Evolutionary conservation across 192 early-diverging fungal genomes (phyloP).

Genomic region (Thoreauomyces humboldtii): DNA sequence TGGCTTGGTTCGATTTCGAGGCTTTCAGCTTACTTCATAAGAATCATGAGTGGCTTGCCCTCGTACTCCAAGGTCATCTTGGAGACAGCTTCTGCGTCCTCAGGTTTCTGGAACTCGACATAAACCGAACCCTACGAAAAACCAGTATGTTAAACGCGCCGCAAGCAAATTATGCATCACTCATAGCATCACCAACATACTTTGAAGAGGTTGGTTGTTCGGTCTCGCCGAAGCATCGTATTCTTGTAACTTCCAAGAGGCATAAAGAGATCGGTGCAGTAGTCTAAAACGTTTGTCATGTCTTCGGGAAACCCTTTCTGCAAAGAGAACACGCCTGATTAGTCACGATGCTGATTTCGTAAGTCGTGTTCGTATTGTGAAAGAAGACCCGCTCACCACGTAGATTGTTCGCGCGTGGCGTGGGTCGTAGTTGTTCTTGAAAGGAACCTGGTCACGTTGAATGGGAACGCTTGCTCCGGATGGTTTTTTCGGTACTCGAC

Average conservation of each 20-base stretch:
- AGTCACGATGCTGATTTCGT: too few species aligned
- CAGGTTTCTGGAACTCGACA: background rate
- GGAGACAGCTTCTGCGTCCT: background rate
- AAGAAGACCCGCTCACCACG: background rate
- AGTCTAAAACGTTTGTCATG: background rate
- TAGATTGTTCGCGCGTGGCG: background rate
- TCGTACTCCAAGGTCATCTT: background rate
- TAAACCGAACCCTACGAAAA: constrained; percentile 1
- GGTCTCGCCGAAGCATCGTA: too few species aligned
- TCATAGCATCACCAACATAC: background rate
- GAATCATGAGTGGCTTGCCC: background rate
- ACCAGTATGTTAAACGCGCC: background rate
- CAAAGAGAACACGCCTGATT: background rate
- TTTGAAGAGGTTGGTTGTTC: too few species aligned
- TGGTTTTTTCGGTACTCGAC: background rate
- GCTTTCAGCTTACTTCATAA: constrained; percentile 1
- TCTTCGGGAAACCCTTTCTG: constrained; percentile 11
- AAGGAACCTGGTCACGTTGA: too few species aligned
- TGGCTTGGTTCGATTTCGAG: background rate
- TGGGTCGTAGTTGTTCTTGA: background rate
- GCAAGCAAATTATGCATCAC: background rate
- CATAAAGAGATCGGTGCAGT: background rate
- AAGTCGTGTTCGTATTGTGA: too few species aligned
- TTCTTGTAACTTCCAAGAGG: too few species aligned
- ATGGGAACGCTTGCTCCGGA: too few species aligned